Conservation (phyloP, 345 rosid genomes). For the Melaleuca quinquenervia region DNA sequence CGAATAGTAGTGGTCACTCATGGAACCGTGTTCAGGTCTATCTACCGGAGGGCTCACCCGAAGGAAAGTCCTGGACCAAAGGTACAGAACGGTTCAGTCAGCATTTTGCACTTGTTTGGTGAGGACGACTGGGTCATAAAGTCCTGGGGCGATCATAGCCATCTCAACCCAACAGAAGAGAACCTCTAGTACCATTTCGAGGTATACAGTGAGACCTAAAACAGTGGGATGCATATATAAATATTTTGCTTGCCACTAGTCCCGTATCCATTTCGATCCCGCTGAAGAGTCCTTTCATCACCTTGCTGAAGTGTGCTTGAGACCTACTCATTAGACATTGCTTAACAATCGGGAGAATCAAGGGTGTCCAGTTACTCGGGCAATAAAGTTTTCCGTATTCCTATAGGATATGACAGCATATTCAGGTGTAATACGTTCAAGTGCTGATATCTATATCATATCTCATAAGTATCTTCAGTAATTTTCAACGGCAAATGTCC, state of each 20-base stretch:
- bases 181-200: not conserved
- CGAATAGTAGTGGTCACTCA: constrained; percentile 58
- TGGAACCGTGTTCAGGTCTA: constrained; percentile 62
- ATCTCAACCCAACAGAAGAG: not conserved
- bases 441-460: not conserved
- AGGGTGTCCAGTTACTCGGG: not conserved
- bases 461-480: not conserved
- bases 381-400: not conserved
- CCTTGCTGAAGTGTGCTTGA: not conserved
- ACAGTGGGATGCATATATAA: not conserved
- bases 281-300: not conserved
- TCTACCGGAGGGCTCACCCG: constrained; percentile 54
- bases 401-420: not conserved
- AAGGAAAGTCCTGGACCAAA: constrained; percentile 21
- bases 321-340: not conserved
- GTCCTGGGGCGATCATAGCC: not conserved
- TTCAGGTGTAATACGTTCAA: not conserved
- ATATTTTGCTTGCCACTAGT: not conserved
- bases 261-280: not conserved
- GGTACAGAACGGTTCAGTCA: constrained; percentile 41
- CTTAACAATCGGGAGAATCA: not conserved
- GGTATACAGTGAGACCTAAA: not conserved
- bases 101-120: not conserved
- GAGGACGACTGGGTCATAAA: not conserved
- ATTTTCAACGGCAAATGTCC: not conserved